Base-by-base conservation (phyloP, 1,284 basidiomycete genomes). In the Tilletia walkeri region DNA sequence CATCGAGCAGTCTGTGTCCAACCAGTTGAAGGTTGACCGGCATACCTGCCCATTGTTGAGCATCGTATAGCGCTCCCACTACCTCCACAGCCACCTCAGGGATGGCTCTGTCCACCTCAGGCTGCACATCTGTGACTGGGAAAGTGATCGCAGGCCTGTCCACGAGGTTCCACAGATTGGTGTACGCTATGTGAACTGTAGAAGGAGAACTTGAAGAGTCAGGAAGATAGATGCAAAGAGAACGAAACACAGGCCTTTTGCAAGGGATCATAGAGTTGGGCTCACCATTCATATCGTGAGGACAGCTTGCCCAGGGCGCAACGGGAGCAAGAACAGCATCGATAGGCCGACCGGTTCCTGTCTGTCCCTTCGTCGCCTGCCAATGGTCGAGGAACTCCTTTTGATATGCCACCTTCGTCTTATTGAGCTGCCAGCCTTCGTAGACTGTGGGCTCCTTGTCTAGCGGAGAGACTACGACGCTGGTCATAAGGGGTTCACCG, bases 311-410 rank as follows among this genome's bases (percentile, higher is more conserved):
- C 30, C 86, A 87, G 0, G 88, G 85, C 30, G 87, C 86, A n/a
- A 86, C 85, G 3, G 89, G 89, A 16, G 85, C 84, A 48, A 91
- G 88, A 63, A 91, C 86, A 0, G 88, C 89, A 76, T 90, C 89
- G 30, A 90, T 85, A 2, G 85, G 85, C 65, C 88, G 83, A 14
- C 88, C 88, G 18, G 86, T 86, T n/a, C 80, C 71, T 0, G 89
- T 90, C 14, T 75, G 69, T 6, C 75, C 70, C n/a, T 67, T 75
- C 2, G 87, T 88, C 1, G 83, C 84, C 73, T 88, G 88, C 89
- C 89, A 90, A 69, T 88, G 86, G 36, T 84, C 84, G 38, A 89
- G 84, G 86, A 88, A 80, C 85, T 79, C 75, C 81, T 85, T 85
- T 24, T 88, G 83, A 86, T 88, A 74, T 78, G 84, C 78, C 85